Evolutionary conservation across 352 stramenopile species (phyloP), one percentile per base, ranked within the genome.

Genomic region (Hyphochytrium catenoides): DNA sequence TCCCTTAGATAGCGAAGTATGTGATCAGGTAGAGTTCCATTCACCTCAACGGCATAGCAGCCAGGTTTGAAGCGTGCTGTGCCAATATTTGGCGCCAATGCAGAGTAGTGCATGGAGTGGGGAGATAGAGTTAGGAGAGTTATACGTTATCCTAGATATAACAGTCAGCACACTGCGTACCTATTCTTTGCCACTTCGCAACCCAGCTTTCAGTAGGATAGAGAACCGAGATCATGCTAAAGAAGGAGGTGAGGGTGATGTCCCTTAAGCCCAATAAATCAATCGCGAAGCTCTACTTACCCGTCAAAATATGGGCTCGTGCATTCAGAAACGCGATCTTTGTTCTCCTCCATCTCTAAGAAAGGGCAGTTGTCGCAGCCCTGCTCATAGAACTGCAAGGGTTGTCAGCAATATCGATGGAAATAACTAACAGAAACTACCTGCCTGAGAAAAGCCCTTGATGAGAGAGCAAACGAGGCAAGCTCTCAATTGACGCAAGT

Each of bases 311-410:
- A 75, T 45, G 69, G 66, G 17, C 66, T 79, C 16, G 69, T 84
- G 63, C 69, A 84, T 47, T 84, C 69, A 24, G 69, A 65, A 40
- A 84, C 69, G 29, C 69, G 69, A 52, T 74, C 58, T 35, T 67
- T 66, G 57, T 84, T 84, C 62, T 84, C 69, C 34, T 69, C 66
- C 69, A 84, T 84, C 42, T 84, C 67, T 26, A 84, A 52, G 42
- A 84, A 79, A 31, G 60, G 53, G 48, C 69, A 84, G 55, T 84
- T 84, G 48, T 84, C 69, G 50, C 69, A 84, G 42, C 69, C 69
- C 39, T 62, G 77, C 52, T 84, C 69, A 54, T 84, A 84, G 50
- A 84, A 84, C 52, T n/a, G n/a, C n/a, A n/a, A n/a, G n/a, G n/a
- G n/a, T n/a, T n/a, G n/a, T n/a, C n/a, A n/a, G n/a, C n/a, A n/a